Percentiles rank a stretch among this genome's conserved stretches.
These are phyloP conservation scores for Fusarium pseudocircinatum DNA, from an alignment of 2,329 filamentous ascomycete species.

Conservation along the genomic window DNA sequence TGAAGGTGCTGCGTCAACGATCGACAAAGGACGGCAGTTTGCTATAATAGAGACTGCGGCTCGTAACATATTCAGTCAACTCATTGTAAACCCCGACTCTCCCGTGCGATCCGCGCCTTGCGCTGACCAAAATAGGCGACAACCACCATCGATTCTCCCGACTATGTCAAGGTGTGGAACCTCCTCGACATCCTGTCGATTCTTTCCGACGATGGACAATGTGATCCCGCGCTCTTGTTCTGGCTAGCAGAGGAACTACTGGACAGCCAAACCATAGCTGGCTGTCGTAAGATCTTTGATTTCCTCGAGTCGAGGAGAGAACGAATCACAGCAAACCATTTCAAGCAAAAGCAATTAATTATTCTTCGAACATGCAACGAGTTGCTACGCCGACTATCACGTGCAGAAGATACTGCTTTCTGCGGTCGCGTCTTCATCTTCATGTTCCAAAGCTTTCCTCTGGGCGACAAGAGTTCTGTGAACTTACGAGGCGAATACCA, in stretches of 20 bases:
- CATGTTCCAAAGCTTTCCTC: slow-evolving; percentile 95
- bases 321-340: slow-evolving; percentile 81
- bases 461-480: slow-evolving; percentile 96
- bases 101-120: slow-evolving; percentile 31
- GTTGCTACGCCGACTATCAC: slow-evolving; percentile 89
- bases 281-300: slow-evolving; percentile 91
- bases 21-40: slow-evolving; percentile 63
- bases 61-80: slow-evolving; percentile 79
- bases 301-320: slow-evolving; percentile 94
- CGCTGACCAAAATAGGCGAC: slow-evolving; percentile 66
- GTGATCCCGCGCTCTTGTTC: slow-evolving; percentile 83
- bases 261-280: slow-evolving; percentile 93
- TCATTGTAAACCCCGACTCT: slow-evolving; percentile 69
- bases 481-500: slow-evolving; percentile 97
- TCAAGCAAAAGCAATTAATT: slow-evolving; percentile 84
- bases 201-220: slow-evolving; percentile 82
- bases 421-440: slow-evolving; percentile 98
- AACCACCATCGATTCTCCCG: slow-evolving; percentile 78
- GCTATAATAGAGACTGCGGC: slow-evolving; percentile 85
- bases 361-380: slow-evolving; percentile 97
- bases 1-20: slow-evolving; percentile 49
- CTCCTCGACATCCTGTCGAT: slow-evolving; percentile 91
- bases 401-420: slow-evolving; percentile 96
- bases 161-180: slow-evolving; percentile 90
- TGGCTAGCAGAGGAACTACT: slow-evolving; percentile 94